Base-by-base conservation (phyloP, 768 basidiomycete species). In the Mycena galericulata region DNA sequence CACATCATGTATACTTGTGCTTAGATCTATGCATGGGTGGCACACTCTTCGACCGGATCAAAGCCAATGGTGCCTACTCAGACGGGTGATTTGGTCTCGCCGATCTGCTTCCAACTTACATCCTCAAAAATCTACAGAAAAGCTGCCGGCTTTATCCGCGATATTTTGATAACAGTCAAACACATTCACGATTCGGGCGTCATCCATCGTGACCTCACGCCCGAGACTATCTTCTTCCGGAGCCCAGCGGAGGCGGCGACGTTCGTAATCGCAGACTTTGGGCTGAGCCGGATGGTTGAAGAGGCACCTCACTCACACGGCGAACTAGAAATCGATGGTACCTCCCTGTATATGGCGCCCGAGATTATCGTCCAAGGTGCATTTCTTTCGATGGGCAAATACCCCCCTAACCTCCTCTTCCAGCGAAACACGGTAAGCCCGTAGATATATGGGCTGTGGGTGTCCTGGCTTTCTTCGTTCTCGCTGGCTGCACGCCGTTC, bases 361-460 rank as follows among this genome's bases (percentile, higher is more conserved):
- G 97, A 99, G 78, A 97, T 98, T 68, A 96, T 97, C 86, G 89
- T 90, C 79, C 94, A 95, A 79, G 88, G 92, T 94, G 67, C 40
- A 89, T 62, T 17, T 43, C 30, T 70, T 47, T 40, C 22, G 40
- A 38, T 26, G 50, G 17, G 24, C 29, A 9, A 14, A 7, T 8
- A 17, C 32, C 26, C 3, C 26, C 12, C 38, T 36, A 15, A 60
- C 47, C 14, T 34, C 17, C 14, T n/a, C 34, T 15, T 34, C 9
- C 74, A 93, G 92, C 89, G 64, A 96, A 96, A 5, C 96, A 98
- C 72, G 89, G 92, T 43, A 97, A 94, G 80, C 96, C 97, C 6
- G 96, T 98, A n/a, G 97, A 97, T 74, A 81, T 97, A 58, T 96
- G 95, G 96, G 95, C 97, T 1, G 96, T 98, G 89, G 97, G 43